Evolutionary conservation across 352 stramenopile genomes (phyloP), one percentile per base, ranked within the genome.

Genomic region (Phytophthora fragariae): DNA sequence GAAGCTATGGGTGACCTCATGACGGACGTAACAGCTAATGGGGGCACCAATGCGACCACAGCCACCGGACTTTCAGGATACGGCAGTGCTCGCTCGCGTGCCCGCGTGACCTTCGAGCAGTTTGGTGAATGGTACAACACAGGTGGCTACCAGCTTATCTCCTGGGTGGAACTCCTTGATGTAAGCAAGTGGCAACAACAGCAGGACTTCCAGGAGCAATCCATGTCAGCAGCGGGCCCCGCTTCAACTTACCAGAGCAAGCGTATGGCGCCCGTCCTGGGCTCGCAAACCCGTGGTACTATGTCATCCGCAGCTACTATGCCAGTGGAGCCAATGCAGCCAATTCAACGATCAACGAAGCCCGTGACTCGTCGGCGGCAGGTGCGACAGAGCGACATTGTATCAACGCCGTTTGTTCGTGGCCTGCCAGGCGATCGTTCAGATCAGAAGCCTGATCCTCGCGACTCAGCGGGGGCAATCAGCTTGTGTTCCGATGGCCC

Each of bases 101-200:
- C 82, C 12, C 79, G 90, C 53, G 84, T 98, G 17, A 97, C 92
- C 4, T 98, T 98, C 65, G 86, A 97, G 57, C 89, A 96, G 68
- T 96, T 98, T 79, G 92, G 91, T 19, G 91, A 96, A 54, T 97
- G 90, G 90, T 97, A 97, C 68, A 97, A 97, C 65, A 88, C 83
- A 4, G 83, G 89, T 8, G 90, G 90, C 2, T 93, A 91, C 63
- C 75, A 94, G 53, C 77, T 93, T 11, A 90, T 97, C 24, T 95
- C 89, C 5, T 97, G 90, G 90, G 84, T 97, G 12, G 89, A 96
- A 49, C 76, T 97, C 2, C 72, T 97, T 21, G 90, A 97, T 49
- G 86, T 94, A 3, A 72, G 65, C 9, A 96, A 96, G 67, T 96
- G 89, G 89, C 84, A 94, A 53, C 82, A 94, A 21, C 84, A 96